Evolutionary conservation across 805 yeast genomes (phyloP), one percentile per base, ranked within the genome.

Genomic region (Teunomyces gatunensis): DNA sequence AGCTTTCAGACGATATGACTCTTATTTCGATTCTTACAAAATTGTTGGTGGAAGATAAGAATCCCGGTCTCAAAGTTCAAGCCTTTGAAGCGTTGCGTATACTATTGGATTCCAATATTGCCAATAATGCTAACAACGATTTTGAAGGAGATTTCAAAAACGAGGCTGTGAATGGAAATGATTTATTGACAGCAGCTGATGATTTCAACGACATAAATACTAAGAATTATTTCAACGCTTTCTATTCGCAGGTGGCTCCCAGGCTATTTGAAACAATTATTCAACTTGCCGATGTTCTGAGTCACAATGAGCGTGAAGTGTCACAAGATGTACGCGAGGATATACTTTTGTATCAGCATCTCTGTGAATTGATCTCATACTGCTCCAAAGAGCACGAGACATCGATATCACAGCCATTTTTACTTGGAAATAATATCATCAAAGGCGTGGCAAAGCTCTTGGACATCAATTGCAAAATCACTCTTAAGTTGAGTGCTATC

Each of bases 51-150:
- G 74, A 78, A 17, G 95, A 87, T 50, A 68, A 73, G 9, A 83
- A 83, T 52, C 78, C 84, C 4, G 95, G 96, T 0, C 66, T 90
- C 44, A 84, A 86, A 58, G 80, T 87, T 5, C 97, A 90, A 63
- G 86, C 91, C 0, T 83, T 80, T 52, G 97, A 90, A 65, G 96
- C 96, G 1, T 65, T 91, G 42, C 84, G 84, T 59, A 81, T 84
- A 1, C 65, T 91, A 29, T 70, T 91, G 11, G 91, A 87, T 58
- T 84, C 88, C 1, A 68, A 65, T 48, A 66, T 67, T 13, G 71
- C 69, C 4, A 67, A 57, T 10, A 25, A 18, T 17, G 25, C 56
- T 2, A 48, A 45, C 23, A 47, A 50, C 9, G 45, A 45, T 5
- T 34, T 48, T n/a, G 49, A 44, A 21, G 45, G 43, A 18, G 39